phyloP scores from a whole-genome alignment of 352 stramenopile species.

The Thalassiosira tumida region DNA sequence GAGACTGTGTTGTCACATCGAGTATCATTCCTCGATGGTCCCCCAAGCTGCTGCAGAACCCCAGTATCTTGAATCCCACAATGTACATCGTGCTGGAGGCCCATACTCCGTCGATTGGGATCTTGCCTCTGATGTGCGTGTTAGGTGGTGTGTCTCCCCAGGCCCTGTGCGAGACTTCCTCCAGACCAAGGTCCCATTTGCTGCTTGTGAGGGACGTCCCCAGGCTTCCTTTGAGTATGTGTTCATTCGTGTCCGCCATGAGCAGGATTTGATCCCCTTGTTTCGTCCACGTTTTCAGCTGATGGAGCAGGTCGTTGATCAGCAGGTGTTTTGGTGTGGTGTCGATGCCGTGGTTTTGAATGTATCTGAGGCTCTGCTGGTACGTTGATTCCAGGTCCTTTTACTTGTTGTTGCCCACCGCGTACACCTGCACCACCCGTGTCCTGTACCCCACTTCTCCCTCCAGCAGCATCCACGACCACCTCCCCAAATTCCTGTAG shows the following conservation, averaged over 20 bases:
- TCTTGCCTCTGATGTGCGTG: conserved; percentile 32
- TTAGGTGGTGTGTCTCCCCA: conserved; percentile 23
- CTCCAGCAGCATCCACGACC: conserved; percentile 4
- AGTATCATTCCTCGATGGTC: conserved; percentile 61
- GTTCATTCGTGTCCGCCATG: conserved; percentile 46
- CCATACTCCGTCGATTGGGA: conserved; percentile 58
- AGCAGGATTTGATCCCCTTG: conserved; percentile 50
- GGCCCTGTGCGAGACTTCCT: conserved; percentile 18
- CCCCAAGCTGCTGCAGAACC: conserved; percentile 16
- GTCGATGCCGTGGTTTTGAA: conserved; percentile 8
- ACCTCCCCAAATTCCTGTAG: conserved; percentile 15
- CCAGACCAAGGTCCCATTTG: neutral
- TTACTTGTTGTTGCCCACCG: neutral
- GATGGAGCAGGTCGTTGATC: conserved; percentile 31
- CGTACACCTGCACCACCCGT: neutral
- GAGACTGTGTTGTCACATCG: conserved; percentile 45
- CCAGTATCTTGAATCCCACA: conserved; percentile 23
- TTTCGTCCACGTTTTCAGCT: conserved; percentile 25
- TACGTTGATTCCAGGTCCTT: conserved; percentile 24
- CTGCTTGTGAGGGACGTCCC: neutral
- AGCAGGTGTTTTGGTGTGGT: conserved; percentile 46
- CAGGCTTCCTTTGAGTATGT: neutral
- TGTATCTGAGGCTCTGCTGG: conserved; percentile 60
- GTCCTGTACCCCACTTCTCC: neutral
- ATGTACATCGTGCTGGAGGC: conserved; percentile 26